Evolutionary conservation across 2,329 filamentous ascomycete species (phyloP).

Genomic region (Alternaria sp.): DNA sequence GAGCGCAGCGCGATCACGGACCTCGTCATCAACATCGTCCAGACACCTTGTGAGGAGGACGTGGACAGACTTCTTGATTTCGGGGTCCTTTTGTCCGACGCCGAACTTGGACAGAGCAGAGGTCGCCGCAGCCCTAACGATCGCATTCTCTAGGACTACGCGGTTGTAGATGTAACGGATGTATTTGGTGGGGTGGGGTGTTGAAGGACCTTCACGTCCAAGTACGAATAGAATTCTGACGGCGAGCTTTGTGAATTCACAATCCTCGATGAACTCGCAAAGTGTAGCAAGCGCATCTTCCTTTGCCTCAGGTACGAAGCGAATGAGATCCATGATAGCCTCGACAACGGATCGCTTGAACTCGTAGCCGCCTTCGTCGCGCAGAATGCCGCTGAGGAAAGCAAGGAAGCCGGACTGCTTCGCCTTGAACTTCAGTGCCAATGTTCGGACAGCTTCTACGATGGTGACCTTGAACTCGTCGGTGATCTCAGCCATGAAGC

Average conservation of each 20-base stretch:
- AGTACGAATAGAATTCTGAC: constrained; percentile 94
- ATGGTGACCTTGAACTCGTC: constrained; percentile 99
- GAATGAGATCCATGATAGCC: constrained; percentile 99
- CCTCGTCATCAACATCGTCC: constrained; percentile 97
- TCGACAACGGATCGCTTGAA: constrained; percentile 98
- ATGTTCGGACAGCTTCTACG: constrained; percentile 93
- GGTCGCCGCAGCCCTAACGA: constrained; percentile 92
- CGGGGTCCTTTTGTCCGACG: constrained; percentile 89
- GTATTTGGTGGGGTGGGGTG: constrained; percentile 95
- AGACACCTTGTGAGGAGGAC: constrained; percentile 92
- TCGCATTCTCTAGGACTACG: constrained; percentile 95
- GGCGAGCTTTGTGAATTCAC: constrained; percentile 97
- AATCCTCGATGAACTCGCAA: constrained; percentile 99
- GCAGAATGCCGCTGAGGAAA: constrained; percentile 94
- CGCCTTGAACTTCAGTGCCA: constrained; percentile 96
- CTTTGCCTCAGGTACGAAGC: constrained; percentile 90
- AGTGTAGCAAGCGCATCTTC: constrained; percentile 88
- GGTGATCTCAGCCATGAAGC: constrained; percentile 98
- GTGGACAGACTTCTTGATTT: constrained; percentile 94
- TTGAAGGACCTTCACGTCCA: constrained; percentile 93
- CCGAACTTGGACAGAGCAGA: constrained; percentile 97
- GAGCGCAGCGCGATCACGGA: constrained; percentile 90
- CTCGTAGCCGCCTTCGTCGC: constrained; percentile 96
- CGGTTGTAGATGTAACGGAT: constrained; percentile 99
- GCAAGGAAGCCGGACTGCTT: constrained; percentile 98